Percentiles rank a stretch among this genome's conserved stretches.
Evolutionary conservation across 129 eudicot species (phyloP).

Genomic region (Heracleum sosnowskyi): DNA sequence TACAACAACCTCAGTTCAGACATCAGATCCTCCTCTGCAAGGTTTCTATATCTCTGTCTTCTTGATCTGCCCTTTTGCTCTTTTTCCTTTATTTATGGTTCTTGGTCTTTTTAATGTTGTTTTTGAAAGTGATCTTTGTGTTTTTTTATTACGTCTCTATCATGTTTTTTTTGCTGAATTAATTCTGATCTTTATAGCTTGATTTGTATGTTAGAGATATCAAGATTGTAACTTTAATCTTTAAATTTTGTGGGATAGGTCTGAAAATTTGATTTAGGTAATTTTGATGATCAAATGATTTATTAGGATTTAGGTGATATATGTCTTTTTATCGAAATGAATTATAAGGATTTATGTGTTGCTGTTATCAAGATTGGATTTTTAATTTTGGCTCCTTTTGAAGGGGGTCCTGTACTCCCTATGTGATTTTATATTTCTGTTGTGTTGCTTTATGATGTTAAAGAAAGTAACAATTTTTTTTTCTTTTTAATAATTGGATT

Average conservation of each 20-base stretch:
- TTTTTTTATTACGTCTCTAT: neutral
- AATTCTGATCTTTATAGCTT: neutral
- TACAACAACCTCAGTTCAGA: neutral
- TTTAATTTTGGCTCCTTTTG: neutral
- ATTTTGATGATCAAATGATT: neutral
- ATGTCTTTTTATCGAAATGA: neutral
- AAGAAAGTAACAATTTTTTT: neutral
- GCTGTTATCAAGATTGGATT: neutral
- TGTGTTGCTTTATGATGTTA: no score
- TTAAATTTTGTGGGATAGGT: neutral
- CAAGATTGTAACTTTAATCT: neutral
- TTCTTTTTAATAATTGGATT: neutral
- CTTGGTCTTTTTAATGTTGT: neutral
- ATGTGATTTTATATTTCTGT: no score
- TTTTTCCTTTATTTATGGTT: no score
- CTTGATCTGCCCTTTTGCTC: neutral
- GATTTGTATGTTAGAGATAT: neutral
- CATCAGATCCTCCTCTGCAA: neutral
- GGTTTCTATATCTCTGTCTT: neutral
- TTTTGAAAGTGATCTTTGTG: neutral
- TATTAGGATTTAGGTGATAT: neutral
- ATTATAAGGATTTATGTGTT: neutral
- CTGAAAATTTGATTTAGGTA: neutral
- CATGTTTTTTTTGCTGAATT: neutral
- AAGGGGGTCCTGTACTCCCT: no score